Percentiles rank a stretch among this genome's conserved stretches.
Conservation (phyloP, 108 stramenopile species). For the Pseudonitzschia multiseries region DNA sequence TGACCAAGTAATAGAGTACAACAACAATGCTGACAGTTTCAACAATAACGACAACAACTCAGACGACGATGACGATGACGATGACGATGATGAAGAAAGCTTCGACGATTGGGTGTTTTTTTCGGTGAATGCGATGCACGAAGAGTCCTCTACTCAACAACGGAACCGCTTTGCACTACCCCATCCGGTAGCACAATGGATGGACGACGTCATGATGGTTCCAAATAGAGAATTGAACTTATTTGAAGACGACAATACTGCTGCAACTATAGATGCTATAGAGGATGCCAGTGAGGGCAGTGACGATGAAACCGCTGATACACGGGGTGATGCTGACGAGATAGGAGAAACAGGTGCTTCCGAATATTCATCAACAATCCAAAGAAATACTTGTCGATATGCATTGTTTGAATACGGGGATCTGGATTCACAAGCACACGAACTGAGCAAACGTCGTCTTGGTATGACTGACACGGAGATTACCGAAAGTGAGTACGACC, state of each 20-base stretch:
- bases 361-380: background rate
- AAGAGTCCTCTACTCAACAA: background rate
- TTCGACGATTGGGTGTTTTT: conserved; percentile 4
- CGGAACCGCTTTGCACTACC: conserved; percentile 4
- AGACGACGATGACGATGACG: background rate
- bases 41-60: conserved; percentile 3
- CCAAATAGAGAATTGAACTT: background rate
- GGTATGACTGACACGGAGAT: conserved; percentile 27
- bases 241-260: background rate
- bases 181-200: background rate
- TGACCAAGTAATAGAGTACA: background rate
- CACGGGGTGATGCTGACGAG: background rate
- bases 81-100: background rate
- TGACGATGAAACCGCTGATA: background rate
- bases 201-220: conserved; percentile 15
- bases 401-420: conserved; percentile 30
- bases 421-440: conserved; percentile 33
- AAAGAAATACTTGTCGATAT: background rate
- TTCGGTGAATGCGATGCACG: background rate
- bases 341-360: background rate
- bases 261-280: background rate
- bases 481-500: conserved; percentile 30
- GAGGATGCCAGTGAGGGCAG: background rate
- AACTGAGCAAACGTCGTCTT: conserved; percentile 29
- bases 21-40: background rate